Evolutionary conservation across 192 early-diverging fungal genomes (phyloP), one percentile per base, ranked within the genome.

Genomic region (Umbelopsis sp.): DNA sequence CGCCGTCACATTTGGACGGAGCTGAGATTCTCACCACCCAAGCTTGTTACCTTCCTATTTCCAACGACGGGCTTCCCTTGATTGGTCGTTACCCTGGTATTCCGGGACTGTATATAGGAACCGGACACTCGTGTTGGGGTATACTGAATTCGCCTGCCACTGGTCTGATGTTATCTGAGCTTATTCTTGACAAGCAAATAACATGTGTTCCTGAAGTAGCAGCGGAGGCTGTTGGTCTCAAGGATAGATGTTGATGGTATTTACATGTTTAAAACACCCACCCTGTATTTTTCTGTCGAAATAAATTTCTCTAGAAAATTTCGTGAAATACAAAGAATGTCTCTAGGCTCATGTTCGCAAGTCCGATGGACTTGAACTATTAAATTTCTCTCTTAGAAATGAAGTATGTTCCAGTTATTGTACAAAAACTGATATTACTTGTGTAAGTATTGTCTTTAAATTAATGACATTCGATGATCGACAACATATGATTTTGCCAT

Each of bases 91-190:
- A 59, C 65, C 77, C 45, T 62, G 65, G 66, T 36, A 50, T 76
- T 22, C 53, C 71, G 21, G 53, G 75, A 22, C 54, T 84, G 6
- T 78, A 74, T 66, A 38, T 82, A 16, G 80, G 80, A 10, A 75
- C 74, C 12, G 83, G 83, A 20, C 83, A 84, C 70, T 75, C 73
- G 0, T 67, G 70, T 11, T 84, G 83, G 83, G 83, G 83, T 31
- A 84, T 84, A 38, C 74, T 80, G 21, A 74, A 78, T 52, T 69
- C 71, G 11, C 71, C 83, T 25, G 80, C 65, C 17, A 82, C 83
- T 17, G 83, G 83, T 4, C 21, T 71, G 20, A 74, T 81, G 36
- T 68, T 84, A 21, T 77, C 82, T 21, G 83, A 84, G 49, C 70
- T 83, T 45, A 34, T 83, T 12, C n/a, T 82, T 36, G 68, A 73